Evolutionary conservation across 257 asterid species (phyloP).

Genomic region (Asclepias syriaca): DNA sequence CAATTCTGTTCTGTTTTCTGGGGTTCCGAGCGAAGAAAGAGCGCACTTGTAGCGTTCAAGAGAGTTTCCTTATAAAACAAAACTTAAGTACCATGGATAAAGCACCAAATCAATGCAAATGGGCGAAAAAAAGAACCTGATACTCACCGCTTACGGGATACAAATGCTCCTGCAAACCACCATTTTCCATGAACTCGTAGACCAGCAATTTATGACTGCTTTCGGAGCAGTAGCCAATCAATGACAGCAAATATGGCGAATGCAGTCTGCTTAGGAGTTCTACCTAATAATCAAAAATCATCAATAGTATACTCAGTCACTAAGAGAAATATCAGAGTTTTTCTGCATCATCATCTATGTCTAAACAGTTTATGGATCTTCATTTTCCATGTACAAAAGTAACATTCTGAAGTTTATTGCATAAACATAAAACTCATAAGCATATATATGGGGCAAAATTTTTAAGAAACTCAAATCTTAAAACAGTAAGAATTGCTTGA

Average conservation of each 20-base stretch:
- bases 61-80: neutral
- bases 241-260: conserved; percentile 64
- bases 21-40: neutral
- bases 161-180: conserved; percentile 92
- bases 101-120: neutral
- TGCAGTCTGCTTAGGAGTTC: conserved; percentile 67
- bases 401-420: neutral
- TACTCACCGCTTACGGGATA: conserved; percentile 58
- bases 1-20: neutral
- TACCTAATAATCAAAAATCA: conserved; percentile 41
- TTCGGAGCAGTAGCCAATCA: conserved; percentile 81
- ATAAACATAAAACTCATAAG: neutral
- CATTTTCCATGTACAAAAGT: neutral
- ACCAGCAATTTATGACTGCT: conserved; percentile 69
- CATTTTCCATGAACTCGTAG: conserved; percentile 92
- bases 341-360: neutral
- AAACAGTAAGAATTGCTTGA: neutral
- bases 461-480: neutral
- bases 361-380: neutral
- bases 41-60: too few relatives aligned
- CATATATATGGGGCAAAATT: too few relatives aligned
- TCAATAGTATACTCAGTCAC: neutral
- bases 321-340: neutral
- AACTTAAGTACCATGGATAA: neutral
- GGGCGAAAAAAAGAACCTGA: neutral